Evolutionary conservation across 257 asterid species (phyloP), one percentile per base, ranked within the genome.

Genomic region (Capsicum baccatum): DNA sequence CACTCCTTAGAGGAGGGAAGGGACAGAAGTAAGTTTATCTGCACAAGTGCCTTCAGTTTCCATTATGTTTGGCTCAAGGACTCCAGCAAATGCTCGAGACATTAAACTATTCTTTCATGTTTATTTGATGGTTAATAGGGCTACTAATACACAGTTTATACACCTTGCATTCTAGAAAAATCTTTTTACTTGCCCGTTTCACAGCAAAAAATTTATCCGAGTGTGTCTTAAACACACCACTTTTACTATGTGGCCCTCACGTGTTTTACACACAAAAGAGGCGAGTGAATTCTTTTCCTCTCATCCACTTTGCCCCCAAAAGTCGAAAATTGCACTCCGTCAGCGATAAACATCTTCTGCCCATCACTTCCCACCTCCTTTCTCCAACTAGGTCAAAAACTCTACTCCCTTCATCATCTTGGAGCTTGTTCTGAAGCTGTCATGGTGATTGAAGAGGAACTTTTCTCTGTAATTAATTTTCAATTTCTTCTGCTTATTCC

Each of bases 1-100:
- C 57, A 70, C 57, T 70, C 79, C 79, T 56, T 17, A 70, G 57
- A 59, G 26, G 21, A n/a, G 11, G 26, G 64, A 59, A 59, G 64
- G 64, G 33, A 17, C 10, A 59, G 64, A 59, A 56, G n/a, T 59
- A 59, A 59, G 26, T 6, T 17, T 59, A 6, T n/a, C 26, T 17
- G 10, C 64, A 59, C 0, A 7, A 59, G 64, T 59, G 26, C 10
- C 33, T 26, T 26, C 33, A 26, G 33, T 26, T 26, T 26, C 33
- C 33, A 26, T 16, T 59, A 59, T 59, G 64, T 17, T 59, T 59
- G 64, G 26, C 64, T 59, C 64, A 59, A 59, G 10, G 64, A 59
- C 60, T 17, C 64, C 64, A 59, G 26, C 64, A 59, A 59, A 59
- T 59, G 64, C 33, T 59, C 17, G 64, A 17, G 26, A 59, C 64